Base-by-base conservation (phyloP, 2,329 filamentous ascomycete species). In the Ilyonectria robusta region DNA sequence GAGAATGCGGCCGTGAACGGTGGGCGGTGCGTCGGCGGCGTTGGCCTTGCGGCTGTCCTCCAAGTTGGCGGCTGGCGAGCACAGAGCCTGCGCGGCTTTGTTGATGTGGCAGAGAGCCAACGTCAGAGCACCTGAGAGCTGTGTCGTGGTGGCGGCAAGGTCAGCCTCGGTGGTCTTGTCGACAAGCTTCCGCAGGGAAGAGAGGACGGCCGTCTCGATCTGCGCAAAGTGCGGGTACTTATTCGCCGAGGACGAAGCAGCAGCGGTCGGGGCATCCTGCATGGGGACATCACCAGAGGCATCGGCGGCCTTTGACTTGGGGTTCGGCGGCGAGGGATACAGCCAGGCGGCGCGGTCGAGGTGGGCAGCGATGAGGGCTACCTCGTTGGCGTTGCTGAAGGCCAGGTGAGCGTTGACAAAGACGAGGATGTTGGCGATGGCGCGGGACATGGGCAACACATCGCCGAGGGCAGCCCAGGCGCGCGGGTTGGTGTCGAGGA, bases 371-470 rank as follows among this genome's bases (percentile, higher is more conserved):
- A 99, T 89, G 17, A 99, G 89, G 68, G 95, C 94, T 55, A 98
- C 93, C 80, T 95, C 93, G 82, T 98, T 98, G 61, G 93, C 90
- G 80, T 96, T 95, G 81, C 95, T 97, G 79, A 95, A 95, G 72
- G 96, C 94, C 35, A 99, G 88, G 79, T 99, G 97, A 62, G 95
- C 94, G 81, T 99, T 98, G 83, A 98, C 91, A 83, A 98, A 98
- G 84, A 99, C 92, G 76, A 98, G 91, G 70, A 98, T 88, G 82
- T 95, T 90, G 68, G 95, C 94, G 67, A 99, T 86, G 68, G 94
- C 94, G 76, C 92, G 92, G 56, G 93, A 93, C 67, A 99, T 88
- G 31, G 95, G 90, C 8, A 98, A 90, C 35, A 88, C 89, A 63
- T 89, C 83, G 67, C 91, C 86, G 50, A 98, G 88, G 67, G 93